Evolutionary conservation across 2,329 filamentous ascomycete genomes (phyloP), one percentile per base, ranked within the genome.

Genomic region (Fusarium drepaniforme): DNA sequence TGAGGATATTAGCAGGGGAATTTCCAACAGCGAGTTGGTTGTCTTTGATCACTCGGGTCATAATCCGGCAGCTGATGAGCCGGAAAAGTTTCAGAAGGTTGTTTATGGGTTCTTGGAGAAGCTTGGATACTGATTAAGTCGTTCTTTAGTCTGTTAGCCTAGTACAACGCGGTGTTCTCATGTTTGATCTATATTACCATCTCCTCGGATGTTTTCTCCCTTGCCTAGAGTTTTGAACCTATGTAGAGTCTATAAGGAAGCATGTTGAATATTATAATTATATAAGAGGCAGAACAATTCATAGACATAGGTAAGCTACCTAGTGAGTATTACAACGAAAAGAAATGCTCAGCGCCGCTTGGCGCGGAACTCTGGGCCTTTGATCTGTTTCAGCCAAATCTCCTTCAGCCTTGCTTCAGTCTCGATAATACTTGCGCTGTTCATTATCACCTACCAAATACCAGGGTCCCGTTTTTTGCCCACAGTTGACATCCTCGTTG

Each of bases 41-140:
- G 9, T 70, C 3, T 71, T 71, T 11, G 61, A 70, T 33, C 44
- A 57, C 16, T 61, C 67, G 2, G 61, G 30, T 8, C 68, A 71
- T 25, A 66, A 71, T 2, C 67, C 68, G n/a, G 61, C 67, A 8
- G 21, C 38, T 5, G 67, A 71, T 18, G 68, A 71, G 23, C 56
- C 68, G 4, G 46, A 56, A 7, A 44, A 18, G 30, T 70, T 70
- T 37, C 53, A 49, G 8, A n/a, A 23, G 33, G 59, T 64, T 11
- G 21, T 73, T 5, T 62, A 28, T 5, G 5, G 9, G 1, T 71
- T 70, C 15, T 37, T 73, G 3, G 21, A 4, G 12, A 64, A 33
- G 18, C n/a, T 58, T 11, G 38, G 30, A 6, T n/a, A 23, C 8
- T 44, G 38, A 30, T n/a, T 3, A 11, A n/a, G 28, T 30, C 23